phyloP scores from a whole-genome alignment of 331 rosid species.

The Rhamnella rubrinervis region DNA sequence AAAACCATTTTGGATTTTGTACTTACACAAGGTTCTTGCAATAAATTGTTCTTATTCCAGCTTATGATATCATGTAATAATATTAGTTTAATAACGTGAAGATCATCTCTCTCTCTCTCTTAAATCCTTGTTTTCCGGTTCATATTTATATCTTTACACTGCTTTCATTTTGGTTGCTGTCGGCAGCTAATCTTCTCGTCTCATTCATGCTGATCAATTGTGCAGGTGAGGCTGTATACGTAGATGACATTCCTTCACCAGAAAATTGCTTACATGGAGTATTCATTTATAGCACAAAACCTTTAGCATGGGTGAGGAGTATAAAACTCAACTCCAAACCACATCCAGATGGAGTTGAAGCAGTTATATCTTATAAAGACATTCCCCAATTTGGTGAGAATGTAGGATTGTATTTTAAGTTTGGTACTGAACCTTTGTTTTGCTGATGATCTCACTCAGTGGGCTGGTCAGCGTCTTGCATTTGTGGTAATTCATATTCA shows the following conservation, averaged over 20 bases:
- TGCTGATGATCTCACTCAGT: constrained; percentile 61
- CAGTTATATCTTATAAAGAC: constrained; percentile 64
- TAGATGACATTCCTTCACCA: constrained; percentile 93
- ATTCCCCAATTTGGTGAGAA: constrained; percentile 72
- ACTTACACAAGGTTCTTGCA: too few species aligned
- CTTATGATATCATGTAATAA: too few species aligned
- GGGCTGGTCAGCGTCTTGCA: constrained; percentile 80
- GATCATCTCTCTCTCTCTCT: too few species aligned
- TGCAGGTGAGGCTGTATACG: constrained; percentile 87
- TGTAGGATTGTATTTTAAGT: constrained; percentile 54
- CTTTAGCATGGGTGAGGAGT: constrained; percentile 69
- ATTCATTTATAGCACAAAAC: constrained; percentile 66
- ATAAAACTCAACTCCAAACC: constrained; percentile 45
- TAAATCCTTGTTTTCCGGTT: not conserved
- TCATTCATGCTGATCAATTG: constrained; percentile 12
- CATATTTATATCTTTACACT: not conserved
- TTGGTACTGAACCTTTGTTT: constrained; percentile 75
- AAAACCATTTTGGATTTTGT: too few species aligned
- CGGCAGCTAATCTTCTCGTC: not conserved
- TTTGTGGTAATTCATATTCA: constrained; percentile 61
- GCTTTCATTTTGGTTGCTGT: not conserved
- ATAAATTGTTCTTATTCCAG: too few species aligned
- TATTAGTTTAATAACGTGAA: too few species aligned
- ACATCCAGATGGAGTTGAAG: constrained; percentile 49
- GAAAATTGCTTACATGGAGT: constrained; percentile 75